Percentiles rank a stretch among this genome's conserved stretches.
These are phyloP conservation scores for Panaeolus papilionaceus DNA, from an alignment of 768 basidiomycete genomes.

Conservation along the genomic window DNA sequence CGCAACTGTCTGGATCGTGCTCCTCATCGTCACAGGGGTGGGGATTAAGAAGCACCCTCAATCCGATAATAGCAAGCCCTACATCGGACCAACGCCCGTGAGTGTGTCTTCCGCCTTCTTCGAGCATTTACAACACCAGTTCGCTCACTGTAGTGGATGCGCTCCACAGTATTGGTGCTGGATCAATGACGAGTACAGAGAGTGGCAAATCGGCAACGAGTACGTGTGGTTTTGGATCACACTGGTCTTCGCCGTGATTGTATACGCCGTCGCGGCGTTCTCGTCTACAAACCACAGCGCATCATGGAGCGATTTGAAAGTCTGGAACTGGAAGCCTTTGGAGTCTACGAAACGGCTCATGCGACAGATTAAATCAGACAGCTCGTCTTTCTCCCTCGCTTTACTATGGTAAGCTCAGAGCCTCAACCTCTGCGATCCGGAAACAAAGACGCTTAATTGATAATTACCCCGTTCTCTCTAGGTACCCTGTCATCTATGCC, in stretches of 20 bases:
- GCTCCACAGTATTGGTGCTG: constrained; percentile 47
- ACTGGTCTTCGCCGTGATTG: constrained; percentile 37
- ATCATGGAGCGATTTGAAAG: constrained; percentile 37
- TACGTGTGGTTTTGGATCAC: constrained; percentile 55
- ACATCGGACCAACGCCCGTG: constrained; percentile 44
- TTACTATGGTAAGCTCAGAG: constrained; percentile 37
- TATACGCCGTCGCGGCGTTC: constrained; percentile 40
- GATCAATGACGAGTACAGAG: constrained; percentile 38
- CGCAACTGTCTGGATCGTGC: constrained; percentile 39
- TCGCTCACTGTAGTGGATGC: neutral
- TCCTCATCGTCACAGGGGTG: constrained; percentile 39
- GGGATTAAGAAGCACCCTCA: constrained; percentile 31
- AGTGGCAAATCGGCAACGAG: constrained; percentile 44
- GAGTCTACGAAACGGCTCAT: constrained; percentile 17
- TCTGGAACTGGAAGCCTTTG: constrained; percentile 36
- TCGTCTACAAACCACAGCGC: constrained; percentile 39
- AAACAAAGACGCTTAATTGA: neutral
- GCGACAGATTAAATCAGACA: constrained; percentile 25
- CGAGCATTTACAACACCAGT: neutral
- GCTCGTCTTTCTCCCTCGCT: constrained; percentile 24
- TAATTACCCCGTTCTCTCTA: constrained; percentile 15
- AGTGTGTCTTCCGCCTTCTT: constrained; percentile 18
- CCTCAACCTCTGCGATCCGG: neutral
- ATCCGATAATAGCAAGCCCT: constrained; percentile 14
- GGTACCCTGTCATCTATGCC: constrained; percentile 47